phyloP scores from a whole-genome alignment of 1,284 basidiomycete species.

The Fomes fomentarius region DNA sequence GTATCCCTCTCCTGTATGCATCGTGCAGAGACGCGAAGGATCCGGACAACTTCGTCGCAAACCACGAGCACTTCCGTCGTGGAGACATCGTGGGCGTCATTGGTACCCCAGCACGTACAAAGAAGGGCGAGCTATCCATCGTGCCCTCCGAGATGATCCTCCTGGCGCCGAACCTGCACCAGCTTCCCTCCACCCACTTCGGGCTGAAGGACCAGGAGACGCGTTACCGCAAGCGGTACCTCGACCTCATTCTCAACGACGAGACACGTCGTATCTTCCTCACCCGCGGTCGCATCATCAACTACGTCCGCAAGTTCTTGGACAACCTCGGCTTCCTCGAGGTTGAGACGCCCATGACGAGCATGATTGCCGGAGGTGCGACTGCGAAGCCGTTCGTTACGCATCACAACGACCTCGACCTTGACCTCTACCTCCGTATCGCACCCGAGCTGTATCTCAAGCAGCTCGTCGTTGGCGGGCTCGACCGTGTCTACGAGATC shows the following conservation, averaged over 20 bases:
- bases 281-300: constrained; percentile 86
- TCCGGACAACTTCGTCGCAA: constrained; percentile 70
- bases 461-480: constrained; percentile 95
- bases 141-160: constrained; percentile 83
- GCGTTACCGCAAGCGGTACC: constrained; percentile 97
- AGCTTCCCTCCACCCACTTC: constrained; percentile 89
- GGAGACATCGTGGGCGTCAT: constrained; percentile 96
- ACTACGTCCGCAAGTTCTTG: constrained; percentile 91
- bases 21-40: constrained; percentile 67
- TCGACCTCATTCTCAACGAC: constrained; percentile 96
- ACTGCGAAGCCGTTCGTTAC: constrained; percentile 99
- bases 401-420: constrained; percentile 97
- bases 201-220: constrained; percentile 97
- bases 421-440: constrained; percentile 98
- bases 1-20: too few relatives aligned
- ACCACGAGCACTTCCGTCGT: constrained; percentile 89
- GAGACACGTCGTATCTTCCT: constrained; percentile 91
- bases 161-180: constrained; percentile 95
- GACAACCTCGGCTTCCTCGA: constrained; percentile 96
- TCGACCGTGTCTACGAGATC: constrained; percentile 98
- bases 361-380: constrained; percentile 95
- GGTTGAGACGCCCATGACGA: constrained; percentile 99
- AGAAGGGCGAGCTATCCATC: constrained; percentile 96
- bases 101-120: constrained; percentile 89
- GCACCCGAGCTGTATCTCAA: constrained; percentile 99